Evolutionary conservation across 2,329 filamentous ascomycete species (phyloP).

Genomic region (Pseudomassariella vexata): DNA sequence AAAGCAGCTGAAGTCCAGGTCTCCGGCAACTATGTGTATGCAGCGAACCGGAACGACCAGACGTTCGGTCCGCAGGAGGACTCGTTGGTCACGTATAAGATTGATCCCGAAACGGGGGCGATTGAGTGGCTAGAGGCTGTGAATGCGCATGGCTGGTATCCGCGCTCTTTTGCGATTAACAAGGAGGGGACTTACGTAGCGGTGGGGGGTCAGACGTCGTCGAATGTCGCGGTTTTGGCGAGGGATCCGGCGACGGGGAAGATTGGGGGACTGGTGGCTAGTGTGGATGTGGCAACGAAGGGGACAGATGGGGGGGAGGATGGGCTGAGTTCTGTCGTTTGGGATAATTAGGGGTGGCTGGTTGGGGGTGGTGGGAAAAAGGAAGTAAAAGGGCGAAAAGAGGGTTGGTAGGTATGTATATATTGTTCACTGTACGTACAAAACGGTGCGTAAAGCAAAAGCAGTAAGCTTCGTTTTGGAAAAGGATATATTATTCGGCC

Average conservation of each 20-base stretch:
- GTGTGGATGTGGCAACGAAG: slow-evolving; percentile 6
- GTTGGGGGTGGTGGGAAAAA: too few species aligned
- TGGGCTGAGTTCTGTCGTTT: slow-evolving; percentile 9
- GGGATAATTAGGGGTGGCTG: too few species aligned
- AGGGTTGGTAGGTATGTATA: too few species aligned
- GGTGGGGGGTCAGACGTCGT: slow-evolving; percentile 7
- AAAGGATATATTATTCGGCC: too few species aligned
- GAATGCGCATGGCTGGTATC: slow-evolving; percentile 5
- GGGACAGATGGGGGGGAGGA: slow-evolving; percentile 9
- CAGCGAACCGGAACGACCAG: slow-evolving; percentile 7
- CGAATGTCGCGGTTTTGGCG: slow-evolving; percentile 7
- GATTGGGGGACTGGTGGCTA: slow-evolving; percentile 6
- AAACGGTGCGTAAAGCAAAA: too few species aligned
- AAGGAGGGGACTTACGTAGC: slow-evolving; percentile 6
- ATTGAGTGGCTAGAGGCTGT: slow-evolving; percentile 4
- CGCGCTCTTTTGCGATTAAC: slow-evolving; percentile 7
- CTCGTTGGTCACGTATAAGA: slow-evolving; percentile 5
- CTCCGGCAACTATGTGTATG: slow-evolving; percentile 26
- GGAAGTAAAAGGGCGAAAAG: too few species aligned
- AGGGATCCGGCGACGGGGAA: slow-evolving; percentile 6
- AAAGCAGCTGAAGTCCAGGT: slow-evolving; percentile 52
- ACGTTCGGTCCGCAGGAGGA: slow-evolving; percentile 6
- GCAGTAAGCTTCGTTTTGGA: too few species aligned
- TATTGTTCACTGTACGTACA: too few species aligned
- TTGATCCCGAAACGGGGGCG: neutral